A percentile compares a stretch with the other conserved stretches of the same genome.
phyloP scores from a whole-genome alignment of 768 basidiomycete species.

The Calvatia gigantea region DNA sequence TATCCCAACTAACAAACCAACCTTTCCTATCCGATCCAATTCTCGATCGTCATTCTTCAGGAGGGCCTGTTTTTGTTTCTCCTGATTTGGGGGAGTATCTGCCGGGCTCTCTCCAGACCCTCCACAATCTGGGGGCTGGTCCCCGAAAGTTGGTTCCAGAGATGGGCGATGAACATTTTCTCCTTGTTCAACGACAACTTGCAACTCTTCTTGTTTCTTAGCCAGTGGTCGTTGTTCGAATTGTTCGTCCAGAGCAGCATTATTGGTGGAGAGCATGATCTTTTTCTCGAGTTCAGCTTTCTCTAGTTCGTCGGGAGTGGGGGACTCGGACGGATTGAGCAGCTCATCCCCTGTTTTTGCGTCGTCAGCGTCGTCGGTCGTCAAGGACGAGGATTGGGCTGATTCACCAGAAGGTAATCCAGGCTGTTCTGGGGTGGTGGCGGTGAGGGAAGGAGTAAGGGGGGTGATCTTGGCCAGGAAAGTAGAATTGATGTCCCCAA shows the following conservation, averaged over 20 bases:
- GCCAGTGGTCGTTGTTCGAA: slow-evolving; percentile 84
- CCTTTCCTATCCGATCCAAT: slow-evolving; percentile 72
- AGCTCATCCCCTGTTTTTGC: slow-evolving; percentile 13
- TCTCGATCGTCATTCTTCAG: slow-evolving; percentile 88
- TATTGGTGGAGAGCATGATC: slow-evolving; percentile 60
- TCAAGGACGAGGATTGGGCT: neutral
- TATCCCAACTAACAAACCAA: slow-evolving; percentile 23
- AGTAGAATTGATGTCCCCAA: slow-evolving; percentile 96
- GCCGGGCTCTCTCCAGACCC: slow-evolving; percentile 18
- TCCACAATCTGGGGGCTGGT: neutral
- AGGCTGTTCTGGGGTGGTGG: slow-evolving; percentile 21
- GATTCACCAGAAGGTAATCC: slow-evolving; percentile 9
- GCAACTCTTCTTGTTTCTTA: slow-evolving; percentile 79
- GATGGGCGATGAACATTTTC: slow-evolving; percentile 12
- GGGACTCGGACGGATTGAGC: slow-evolving; percentile 19
- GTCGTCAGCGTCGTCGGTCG: slow-evolving; percentile 1
- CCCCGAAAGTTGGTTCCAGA: neutral
- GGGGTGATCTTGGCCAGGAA: slow-evolving; percentile 82
- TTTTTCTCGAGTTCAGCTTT: slow-evolving; percentile 41
- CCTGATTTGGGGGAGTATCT: slow-evolving; percentile 25
- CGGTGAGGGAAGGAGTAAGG: slow-evolving; percentile 33
- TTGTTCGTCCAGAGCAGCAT: slow-evolving; percentile 76
- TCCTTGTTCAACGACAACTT: slow-evolving; percentile 41
- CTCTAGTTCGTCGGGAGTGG: slow-evolving; percentile 39
- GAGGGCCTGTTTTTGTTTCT: slow-evolving; percentile 66